Percentiles rank a stretch among this genome's conserved stretches.
Evolutionary conservation across 805 yeast species (phyloP).

Genomic region (Wickerhamiella australiensis): DNA sequence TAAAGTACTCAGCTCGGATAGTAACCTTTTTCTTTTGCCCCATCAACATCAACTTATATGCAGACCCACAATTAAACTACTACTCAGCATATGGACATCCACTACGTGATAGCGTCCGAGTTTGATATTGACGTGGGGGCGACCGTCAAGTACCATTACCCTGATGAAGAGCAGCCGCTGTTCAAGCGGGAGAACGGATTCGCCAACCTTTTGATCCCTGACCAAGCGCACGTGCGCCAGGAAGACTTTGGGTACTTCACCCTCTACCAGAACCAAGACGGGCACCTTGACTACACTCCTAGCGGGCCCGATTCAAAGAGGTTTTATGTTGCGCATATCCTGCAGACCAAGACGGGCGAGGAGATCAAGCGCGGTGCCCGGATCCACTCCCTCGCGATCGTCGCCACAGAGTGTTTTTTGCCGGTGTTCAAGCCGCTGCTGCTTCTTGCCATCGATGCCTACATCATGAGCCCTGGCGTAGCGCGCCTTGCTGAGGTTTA

Average conservation of each 20-base stretch:
- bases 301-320: constrained; percentile 30
- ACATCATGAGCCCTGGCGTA: constrained; percentile 27
- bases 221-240: constrained; percentile 42
- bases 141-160: constrained; percentile 47
- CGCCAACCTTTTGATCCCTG: constrained; percentile 51
- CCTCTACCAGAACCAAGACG: constrained; percentile 25
- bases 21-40: neutral
- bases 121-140: constrained; percentile 74
- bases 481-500: constrained; percentile 23
- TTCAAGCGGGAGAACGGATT: constrained; percentile 25
- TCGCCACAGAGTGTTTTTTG: constrained; percentile 43
- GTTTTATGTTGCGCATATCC: constrained; percentile 45
- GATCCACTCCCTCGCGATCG: constrained; percentile 47
- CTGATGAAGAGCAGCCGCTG: constrained; percentile 26
- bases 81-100: constrained; percentile 32
- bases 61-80: neutral
- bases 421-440: constrained; percentile 48
- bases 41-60: constrained; percentile 4
- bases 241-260: constrained; percentile 47
- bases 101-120: constrained; percentile 56
- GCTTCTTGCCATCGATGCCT: constrained; percentile 40
- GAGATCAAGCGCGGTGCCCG: constrained; percentile 44
- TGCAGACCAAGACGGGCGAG: constrained; percentile 36
- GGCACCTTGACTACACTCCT: constrained; percentile 21
- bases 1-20: neutral